Base-by-base conservation (phyloP, 805 yeast species). In the Schwanniomyces sp. region DNA sequence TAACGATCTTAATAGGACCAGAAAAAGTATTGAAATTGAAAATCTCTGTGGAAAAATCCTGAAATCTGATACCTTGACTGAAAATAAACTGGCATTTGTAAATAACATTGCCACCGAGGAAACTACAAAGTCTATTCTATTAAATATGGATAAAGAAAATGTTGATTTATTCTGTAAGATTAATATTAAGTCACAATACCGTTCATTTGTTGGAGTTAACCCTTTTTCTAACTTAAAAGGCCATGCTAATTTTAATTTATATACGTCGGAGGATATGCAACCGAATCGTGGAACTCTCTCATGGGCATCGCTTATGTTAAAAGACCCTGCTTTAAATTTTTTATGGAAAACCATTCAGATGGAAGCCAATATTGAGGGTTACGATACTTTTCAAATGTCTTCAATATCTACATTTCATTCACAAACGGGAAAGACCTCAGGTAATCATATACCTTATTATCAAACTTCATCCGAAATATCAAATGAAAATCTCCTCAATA, bases 281-380 rank as follows among this genome's bases (percentile, higher is more conserved):
- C 3, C 14, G 4, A 70, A 72, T 52, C 74, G 71, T 52, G 83
- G 81, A 0, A 80, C 82, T 0, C 61, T 76, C 17, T 59, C 79
- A 3, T 71, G 78, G 69, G 51, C 70, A 4, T 59, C 81, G 0
- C 44, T 72, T 29, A 59, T 79, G 48, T 70, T 72, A 46, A 75
- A 67, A 48, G 84, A 80, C 24, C 40, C 24, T 16, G 40, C 40
- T 17, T 37, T 37, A 21, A 37, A 17, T 7, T 7, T 3, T 8
- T 21, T 37, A 21, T 37, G 40, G 40, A 24, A 17, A 37, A 24
- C 7, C 18, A 25, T 24, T 37, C 40, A 37, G 24, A 7, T 21
- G 18, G 9, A 37, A 4, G 40, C 40, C 7, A 6, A 37, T 5
- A 24, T 17, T 12, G n/a, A 37, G 11, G 40, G 26, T 2, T 4